These are phyloP conservation scores for Micractinium conductrix DNA, from an alignment of 139 green algal genomes.

Conservation along the genomic window DNA sequence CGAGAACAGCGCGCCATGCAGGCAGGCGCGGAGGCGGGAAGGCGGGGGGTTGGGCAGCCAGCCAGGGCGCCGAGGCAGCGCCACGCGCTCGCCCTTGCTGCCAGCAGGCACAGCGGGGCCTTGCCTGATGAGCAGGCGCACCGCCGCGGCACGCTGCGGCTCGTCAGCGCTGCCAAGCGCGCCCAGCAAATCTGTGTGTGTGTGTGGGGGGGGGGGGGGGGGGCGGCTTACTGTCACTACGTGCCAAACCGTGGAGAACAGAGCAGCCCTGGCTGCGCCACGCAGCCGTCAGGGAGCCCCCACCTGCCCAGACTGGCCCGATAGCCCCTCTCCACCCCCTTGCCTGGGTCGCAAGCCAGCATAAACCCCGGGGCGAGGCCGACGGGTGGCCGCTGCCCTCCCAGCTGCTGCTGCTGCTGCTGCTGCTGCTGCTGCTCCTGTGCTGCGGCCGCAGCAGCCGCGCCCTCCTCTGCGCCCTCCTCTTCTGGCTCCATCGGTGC, in stretches of 20 bases:
- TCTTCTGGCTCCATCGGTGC: not conserved
- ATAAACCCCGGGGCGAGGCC: constrained; percentile 4
- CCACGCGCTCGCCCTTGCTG: not conserved
- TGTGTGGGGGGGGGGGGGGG: too few relatives aligned
- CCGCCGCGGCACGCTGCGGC: constrained; percentile 41
- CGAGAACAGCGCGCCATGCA: too few relatives aligned
- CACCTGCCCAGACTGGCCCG: too few relatives aligned
- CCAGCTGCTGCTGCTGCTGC: not conserved
- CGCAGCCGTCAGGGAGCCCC: too few relatives aligned
- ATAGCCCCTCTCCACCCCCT: not conserved
- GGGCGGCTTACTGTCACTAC: too few relatives aligned
- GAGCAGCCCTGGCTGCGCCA: too few relatives aligned
- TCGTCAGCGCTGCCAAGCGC: not conserved
- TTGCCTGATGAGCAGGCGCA: constrained; percentile 63
- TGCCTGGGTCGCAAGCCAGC: constrained; percentile 7
- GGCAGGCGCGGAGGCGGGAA: too few relatives aligned
- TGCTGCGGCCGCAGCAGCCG: not conserved
- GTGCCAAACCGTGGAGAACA: too few relatives aligned
- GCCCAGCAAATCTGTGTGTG: too few relatives aligned
- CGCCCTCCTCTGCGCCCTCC: not conserved
- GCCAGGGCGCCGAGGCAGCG: too few relatives aligned
- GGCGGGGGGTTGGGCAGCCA: not conserved
- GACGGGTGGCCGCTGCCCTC: not conserved
- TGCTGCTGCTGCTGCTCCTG: not conserved
- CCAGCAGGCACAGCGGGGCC: not conserved